Evolutionary conservation across 768 basidiomycete species (phyloP), one percentile per base, ranked within the genome.

Genomic region (Phylloporus rhodoxanthus): DNA sequence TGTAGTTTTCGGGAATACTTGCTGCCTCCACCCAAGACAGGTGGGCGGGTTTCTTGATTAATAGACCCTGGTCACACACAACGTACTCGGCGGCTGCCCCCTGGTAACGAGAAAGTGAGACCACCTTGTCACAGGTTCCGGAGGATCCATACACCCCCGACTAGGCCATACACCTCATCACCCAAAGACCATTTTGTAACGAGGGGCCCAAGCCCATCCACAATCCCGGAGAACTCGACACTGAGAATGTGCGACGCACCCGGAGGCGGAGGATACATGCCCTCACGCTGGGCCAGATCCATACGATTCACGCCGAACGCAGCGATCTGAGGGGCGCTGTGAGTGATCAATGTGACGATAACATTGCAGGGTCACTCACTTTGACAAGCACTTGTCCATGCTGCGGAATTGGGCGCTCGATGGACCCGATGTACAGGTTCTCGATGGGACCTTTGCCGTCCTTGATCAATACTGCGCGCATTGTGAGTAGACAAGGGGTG

Each of bases 51-150:
- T 97, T 96, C 53, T 62, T 72, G 50, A 91, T 69, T 50, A 95
- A 64, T 69, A 88, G 79, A 2, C 77, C 79, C 51, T 82, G 73
- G 8, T 77, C 72, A 36, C 82, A 78, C 23, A 73, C 78, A 54
- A 97, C 80, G 63, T 83, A 94, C 65, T 94, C 88, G 30, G 92
- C 91, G 60, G 93, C 94, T 38, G 91, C 91, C 30, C 92, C 92
- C 91, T 93, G 43, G 23, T 23, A 21, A 47, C 28, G 40, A 17
- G 19, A 28, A 26, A 23, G 40, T 53, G 25, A 55, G 53, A 44
- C 28, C 14, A 15, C 14, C n/a, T 34, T 45, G 46, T 45, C 4
- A 15, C 7, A 8, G 4, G 15, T 17, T 37, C 32, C 20, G 38
- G 32, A 23, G 17, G 20, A 47, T 66, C 8, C 85, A 68, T 65